Percentiles rank a stretch among this genome's conserved stretches.
phyloP scores from a whole-genome alignment of 2,329 filamentous ascomycete genomes.

The Emergomyces pasteurianus region DNA sequence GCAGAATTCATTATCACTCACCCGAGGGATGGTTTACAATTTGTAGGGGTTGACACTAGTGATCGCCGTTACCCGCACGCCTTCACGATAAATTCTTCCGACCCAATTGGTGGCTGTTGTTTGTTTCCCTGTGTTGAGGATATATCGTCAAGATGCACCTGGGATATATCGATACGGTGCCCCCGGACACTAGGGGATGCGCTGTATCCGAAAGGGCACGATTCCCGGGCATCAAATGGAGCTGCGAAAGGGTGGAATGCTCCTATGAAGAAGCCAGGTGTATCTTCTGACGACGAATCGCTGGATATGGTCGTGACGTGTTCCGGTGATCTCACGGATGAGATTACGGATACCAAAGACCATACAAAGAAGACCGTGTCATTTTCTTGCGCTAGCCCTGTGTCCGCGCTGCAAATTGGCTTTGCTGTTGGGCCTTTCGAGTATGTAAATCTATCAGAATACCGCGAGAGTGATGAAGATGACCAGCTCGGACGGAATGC shows the following conservation, averaged over 20 bases:
- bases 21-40: constrained; percentile 79
- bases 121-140: constrained; percentile 93
- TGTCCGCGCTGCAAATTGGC: constrained; percentile 79
- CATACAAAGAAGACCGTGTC: constrained; percentile 76
- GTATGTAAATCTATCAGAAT: constrained; percentile 78
- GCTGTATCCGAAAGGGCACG: constrained; percentile 29
- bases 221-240: constrained; percentile 13
- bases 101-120: constrained; percentile 59
- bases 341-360: constrained; percentile 64
- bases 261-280: constrained; percentile 23
- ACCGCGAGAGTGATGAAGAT: constrained; percentile 80
- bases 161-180: constrained; percentile 79
- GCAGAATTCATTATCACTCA: constrained; percentile 68
- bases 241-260: constrained; percentile 19
- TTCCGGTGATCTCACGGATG: constrained; percentile 78
- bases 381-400: constrained; percentile 62
- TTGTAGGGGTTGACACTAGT: constrained; percentile 69
- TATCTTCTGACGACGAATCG: constrained; percentile 68
- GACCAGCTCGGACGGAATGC: constrained; percentile 81
- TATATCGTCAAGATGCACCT: constrained; percentile 64
- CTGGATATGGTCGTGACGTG: constrained; percentile 84
- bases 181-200: constrained; percentile 77
- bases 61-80: constrained; percentile 81
- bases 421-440: constrained; percentile 94
- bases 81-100: constrained; percentile 69